Conservation (phyloP, 2,329 filamentous ascomycete genomes). For the Podosphaera leucotricha region DNA sequence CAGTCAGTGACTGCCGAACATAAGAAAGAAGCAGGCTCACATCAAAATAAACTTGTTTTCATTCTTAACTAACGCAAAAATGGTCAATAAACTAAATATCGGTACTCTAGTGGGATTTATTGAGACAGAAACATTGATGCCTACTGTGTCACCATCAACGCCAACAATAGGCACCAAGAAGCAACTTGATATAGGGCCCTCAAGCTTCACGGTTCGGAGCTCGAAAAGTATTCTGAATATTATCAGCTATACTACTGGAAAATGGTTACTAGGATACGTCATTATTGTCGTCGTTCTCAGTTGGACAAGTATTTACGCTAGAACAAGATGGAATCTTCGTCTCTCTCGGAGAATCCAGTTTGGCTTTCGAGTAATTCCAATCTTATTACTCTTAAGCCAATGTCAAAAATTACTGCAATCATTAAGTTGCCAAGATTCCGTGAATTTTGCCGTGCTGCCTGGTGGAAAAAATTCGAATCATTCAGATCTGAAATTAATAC, state of each 20-base stretch:
- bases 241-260: slow-evolving; percentile 74
- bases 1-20: background rate
- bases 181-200: slow-evolving; percentile 8
- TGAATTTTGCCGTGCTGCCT: slow-evolving; percentile 42
- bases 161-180: background rate
- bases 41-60: slow-evolving; percentile 20
- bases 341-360: slow-evolving; percentile 52
- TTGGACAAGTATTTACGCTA: slow-evolving; percentile 80
- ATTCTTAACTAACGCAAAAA: slow-evolving; percentile 24
- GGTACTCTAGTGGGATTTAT: too few relatives aligned
- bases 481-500: slow-evolving; percentile 44
- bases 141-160: slow-evolving; percentile 13
- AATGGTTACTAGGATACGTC: slow-evolving; percentile 78
- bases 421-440: slow-evolving; percentile 76
- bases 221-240: slow-evolving; percentile 57
- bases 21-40: slow-evolving; percentile 9
- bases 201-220: slow-evolving; percentile 31
- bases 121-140: too few relatives aligned
- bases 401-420: slow-evolving; percentile 51
- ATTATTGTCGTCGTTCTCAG: slow-evolving; percentile 72
- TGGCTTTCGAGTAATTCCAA: slow-evolving; percentile 44
- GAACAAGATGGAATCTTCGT: slow-evolving; percentile 56
- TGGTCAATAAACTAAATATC: too few relatives aligned
- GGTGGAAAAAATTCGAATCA: slow-evolving; percentile 44
- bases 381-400: slow-evolving; percentile 46